Percentiles rank a stretch among this genome's conserved stretches.
Conservation (phyloP, 1,284 basidiomycete species). For the Leccinum proliferum region DNA sequence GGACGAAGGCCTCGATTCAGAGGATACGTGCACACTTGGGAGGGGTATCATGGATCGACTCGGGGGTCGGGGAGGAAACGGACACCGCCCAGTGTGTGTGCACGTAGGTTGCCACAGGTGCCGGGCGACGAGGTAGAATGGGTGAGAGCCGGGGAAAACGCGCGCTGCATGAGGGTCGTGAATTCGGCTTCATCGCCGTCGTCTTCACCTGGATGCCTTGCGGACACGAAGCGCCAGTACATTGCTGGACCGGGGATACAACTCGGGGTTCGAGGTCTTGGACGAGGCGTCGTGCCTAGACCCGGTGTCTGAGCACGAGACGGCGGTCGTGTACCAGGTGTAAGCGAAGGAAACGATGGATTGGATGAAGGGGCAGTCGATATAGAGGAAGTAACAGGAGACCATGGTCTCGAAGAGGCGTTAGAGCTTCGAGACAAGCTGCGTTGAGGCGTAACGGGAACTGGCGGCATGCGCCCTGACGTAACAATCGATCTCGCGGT, state of each 20-base stretch:
- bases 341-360: slow-evolving; percentile 39
- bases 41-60: slow-evolving; percentile 80
- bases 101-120: slow-evolving; percentile 25
- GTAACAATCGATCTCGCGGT: slow-evolving; percentile 30
- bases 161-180: slow-evolving; percentile 47
- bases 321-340: slow-evolving; percentile 36
- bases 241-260: slow-evolving; percentile 60
- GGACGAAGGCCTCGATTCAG: slow-evolving; percentile 64
- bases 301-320: slow-evolving; percentile 34
- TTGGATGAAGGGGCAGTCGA: slow-evolving; percentile 63
- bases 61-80: slow-evolving; percentile 60
- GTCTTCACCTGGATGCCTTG: slow-evolving; percentile 45
- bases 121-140: slow-evolving; percentile 34
- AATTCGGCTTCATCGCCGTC: slow-evolving; percentile 44
- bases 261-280: slow-evolving; percentile 70
- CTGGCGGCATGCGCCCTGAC: slow-evolving; percentile 40
- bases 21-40: slow-evolving; percentile 63
- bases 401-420: slow-evolving; percentile 75
- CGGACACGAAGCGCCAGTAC: slow-evolving; percentile 43
- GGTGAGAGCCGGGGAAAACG: slow-evolving; percentile 58
- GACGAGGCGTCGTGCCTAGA: slow-evolving; percentile 45
- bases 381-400: slow-evolving; percentile 65
- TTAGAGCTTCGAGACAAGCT: slow-evolving; percentile 71
- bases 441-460: slow-evolving; percentile 41
- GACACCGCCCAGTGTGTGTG: slow-evolving; percentile 35